Base-by-base conservation (phyloP, 164 flowering plant species). In the Tinospora cordifolia region DNA sequence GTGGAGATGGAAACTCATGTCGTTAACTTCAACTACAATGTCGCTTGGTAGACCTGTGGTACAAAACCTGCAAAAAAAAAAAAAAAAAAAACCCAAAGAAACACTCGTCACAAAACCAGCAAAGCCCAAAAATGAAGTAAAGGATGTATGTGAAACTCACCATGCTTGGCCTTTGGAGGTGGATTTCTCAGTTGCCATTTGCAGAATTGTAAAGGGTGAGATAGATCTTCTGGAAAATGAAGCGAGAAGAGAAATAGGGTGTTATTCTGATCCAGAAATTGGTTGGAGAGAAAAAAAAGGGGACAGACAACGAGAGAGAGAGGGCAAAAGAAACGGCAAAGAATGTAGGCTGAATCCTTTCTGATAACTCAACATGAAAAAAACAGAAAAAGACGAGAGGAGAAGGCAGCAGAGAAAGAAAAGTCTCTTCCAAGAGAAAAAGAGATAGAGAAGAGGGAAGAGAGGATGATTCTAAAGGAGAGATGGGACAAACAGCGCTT, bases 21-120 rank as follows among this genome's bases (percentile, higher is more conserved):
- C 91, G 19, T 80, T 88, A 9, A 92, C 95, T 75, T 92, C 95
- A 13, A 94, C 69, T 4, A 84, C 86, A 70, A 94, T 81, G 84
- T 94, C 99, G 79, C 99, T 92, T 0, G 97, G 97, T 41, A 94
- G 78, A 17, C 98, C 98, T 19, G 97, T 90, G 27, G 96, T 92
- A 72, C 93, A 94, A 75, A 94, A 94, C 98, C 98, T 92, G 82
- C 73, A 79, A 70, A 60, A n/a, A n/a, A n/a, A n/a, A n/a, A n/a
- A n/a, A n/a, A 66, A 8, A 36, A 19, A n/a, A 66, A 8, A 36
- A 19, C 57, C 12, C 5, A 24, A 19, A 0, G 15, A 27, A 25
- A 2, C 19, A 15, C 62, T 46, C 12, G 0, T 19, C 69, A 44
- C 0, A 25, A 65, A 38, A 57, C 1, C 19, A 11, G 14, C 11